Conservation (phyloP, 2,329 filamentous ascomycete species). For the Myriosclerotinia duriaeana region DNA sequence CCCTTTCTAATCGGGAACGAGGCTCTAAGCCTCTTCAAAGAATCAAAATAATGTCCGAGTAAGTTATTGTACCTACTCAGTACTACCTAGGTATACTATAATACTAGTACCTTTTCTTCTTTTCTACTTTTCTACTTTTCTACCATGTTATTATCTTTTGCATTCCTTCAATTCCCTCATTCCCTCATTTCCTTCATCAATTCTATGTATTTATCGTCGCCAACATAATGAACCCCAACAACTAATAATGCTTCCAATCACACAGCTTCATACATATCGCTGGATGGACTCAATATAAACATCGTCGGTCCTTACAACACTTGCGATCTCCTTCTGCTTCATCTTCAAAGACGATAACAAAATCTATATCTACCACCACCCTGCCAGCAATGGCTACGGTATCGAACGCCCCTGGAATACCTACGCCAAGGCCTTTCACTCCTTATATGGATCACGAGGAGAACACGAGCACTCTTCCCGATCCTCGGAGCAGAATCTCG, state of each 20-base stretch:
- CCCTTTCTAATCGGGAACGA: constrained; percentile 21
- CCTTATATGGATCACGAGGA: constrained; percentile 52
- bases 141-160: neutral
- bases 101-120: neutral
- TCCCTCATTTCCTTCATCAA: neutral
- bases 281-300: constrained; percentile 48
- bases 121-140: neutral
- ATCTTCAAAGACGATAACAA: constrained; percentile 34
- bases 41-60: constrained; percentile 23
- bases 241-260: constrained; percentile 18
- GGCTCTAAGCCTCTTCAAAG: constrained; percentile 22
- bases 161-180: too few relatives aligned
- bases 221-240: neutral
- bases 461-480: constrained; percentile 68
- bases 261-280: constrained; percentile 54
- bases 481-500: constrained; percentile 56
- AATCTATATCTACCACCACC: constrained; percentile 44
- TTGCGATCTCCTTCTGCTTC: constrained; percentile 17
- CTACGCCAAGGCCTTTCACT: constrained; percentile 33
- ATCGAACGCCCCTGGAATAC: constrained; percentile 32
- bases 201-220: neutral
- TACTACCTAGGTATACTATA: too few relatives aligned
- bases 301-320: constrained; percentile 31
- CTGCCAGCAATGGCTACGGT: constrained; percentile 44
- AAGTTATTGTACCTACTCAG: neutral